These are phyloP conservation scores for Rhizoclosmatium globosum DNA, from an alignment of 192 early-diverging fungal species.

Conservation along the genomic window DNA sequence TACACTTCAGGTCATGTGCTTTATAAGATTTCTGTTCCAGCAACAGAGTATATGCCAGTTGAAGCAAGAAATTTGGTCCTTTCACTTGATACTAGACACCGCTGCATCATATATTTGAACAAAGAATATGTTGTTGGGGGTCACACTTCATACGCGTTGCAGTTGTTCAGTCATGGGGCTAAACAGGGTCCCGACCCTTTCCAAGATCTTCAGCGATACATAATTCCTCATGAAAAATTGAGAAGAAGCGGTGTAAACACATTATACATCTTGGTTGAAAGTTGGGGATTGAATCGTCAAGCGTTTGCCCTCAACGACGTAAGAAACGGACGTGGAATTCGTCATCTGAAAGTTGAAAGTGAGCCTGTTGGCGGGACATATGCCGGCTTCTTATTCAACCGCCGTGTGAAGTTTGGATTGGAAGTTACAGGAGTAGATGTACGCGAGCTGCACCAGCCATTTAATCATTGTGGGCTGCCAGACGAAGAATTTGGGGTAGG, in stretches of 20 bases:
- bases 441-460: slow-evolving; percentile 59
- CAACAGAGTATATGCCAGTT: not conserved
- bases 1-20: slow-evolving; percentile 72
- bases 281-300: slow-evolving; percentile 76
- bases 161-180: slow-evolving; percentile 62
- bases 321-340: slow-evolving; percentile 75
- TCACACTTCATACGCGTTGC: slow-evolving; percentile 77
- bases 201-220: slow-evolving; percentile 65
- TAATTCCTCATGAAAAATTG: slow-evolving; percentile 47
- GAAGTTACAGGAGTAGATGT: slow-evolving; percentile 81
- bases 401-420: slow-evolving; percentile 57
- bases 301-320: slow-evolving; percentile 79
- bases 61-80: slow-evolving; percentile 46
- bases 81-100: slow-evolving; percentile 75
- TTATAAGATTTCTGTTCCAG: slow-evolving; percentile 62
- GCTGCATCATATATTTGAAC: slow-evolving; percentile 76
- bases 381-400: not conserved
- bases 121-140: slow-evolving; percentile 72
- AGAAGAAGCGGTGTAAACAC: slow-evolving; percentile 25
- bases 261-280: slow-evolving; percentile 77
- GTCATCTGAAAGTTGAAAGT: slow-evolving; percentile 59
- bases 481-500: slow-evolving; percentile 61
- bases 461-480: slow-evolving; percentile 77
- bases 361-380: slow-evolving; percentile 39
- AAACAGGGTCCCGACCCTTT: slow-evolving; percentile 78